phyloP scores from a whole-genome alignment of 495 filamentous ascomycete species.

The Astrocystis sublimbata region DNA sequence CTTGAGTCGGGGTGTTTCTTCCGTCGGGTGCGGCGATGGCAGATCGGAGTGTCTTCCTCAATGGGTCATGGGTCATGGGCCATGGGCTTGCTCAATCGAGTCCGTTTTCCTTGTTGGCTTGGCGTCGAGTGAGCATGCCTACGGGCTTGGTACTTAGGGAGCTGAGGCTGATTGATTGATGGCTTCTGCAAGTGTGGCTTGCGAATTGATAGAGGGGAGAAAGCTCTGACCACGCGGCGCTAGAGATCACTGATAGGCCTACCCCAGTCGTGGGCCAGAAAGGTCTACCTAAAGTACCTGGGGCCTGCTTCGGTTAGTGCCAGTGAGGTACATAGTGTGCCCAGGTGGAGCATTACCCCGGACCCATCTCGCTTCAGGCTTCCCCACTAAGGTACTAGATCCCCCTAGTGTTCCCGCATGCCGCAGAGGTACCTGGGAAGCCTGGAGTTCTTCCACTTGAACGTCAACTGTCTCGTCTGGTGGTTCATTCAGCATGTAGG shows the following conservation, averaged over 20 bases:
- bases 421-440: background rate
- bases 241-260: no score
- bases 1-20: background rate
- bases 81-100: background rate
- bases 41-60: constrained; percentile 6
- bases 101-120: background rate
- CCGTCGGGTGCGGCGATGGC: background rate
- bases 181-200: background rate
- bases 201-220: background rate
- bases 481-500: no score
- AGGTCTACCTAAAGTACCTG: no score
- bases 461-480: no score
- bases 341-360: background rate
- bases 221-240: constrained; percentile 15
- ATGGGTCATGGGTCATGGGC: constrained; percentile 1
- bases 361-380: background rate
- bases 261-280: no score
- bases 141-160: background rate
- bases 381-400: no score
- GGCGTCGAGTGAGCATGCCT: background rate
- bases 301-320: no score
- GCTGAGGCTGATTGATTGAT: background rate
- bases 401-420: background rate
- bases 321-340: background rate
- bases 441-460: no score